Conservation (phyloP, 345 rosid genomes). For the rapeseed (Brassica napus) region Da-Ae NC_063435.1:6805001-6805500, state of each 20-base stretch:
- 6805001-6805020: conserved; percentile 8
- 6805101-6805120: conserved; percentile 90
- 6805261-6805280: conserved; percentile 77
- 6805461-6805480: too few relatives aligned
- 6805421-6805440: conserved; percentile 74
- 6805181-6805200: conserved; percentile 16
- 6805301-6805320: conserved; percentile 74
- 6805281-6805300: conserved; percentile 79
- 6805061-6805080: conserved; percentile 56
- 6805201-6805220: conserved; percentile 15
- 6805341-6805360: conserved; percentile 74
- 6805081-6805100: conserved; percentile 71
- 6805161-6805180: background rate
- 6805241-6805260: conserved; percentile 89
- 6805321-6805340: conserved; percentile 59
- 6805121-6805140: conserved; percentile 75
- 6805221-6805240: conserved; percentile 88
- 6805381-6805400: conserved; percentile 75
- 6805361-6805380: conserved; percentile 79
- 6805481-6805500: too few relatives aligned
- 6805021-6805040: conserved; percentile 1
- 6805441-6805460: conserved; percentile 60
- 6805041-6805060: conserved; percentile 40
- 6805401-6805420: conserved; percentile 71
- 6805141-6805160: conserved; percentile 74